Evolutionary conservation across 148 eudicot genomes (phyloP), one percentile per base, ranked within the genome.

Genomic region (Salicornia ramosissima): DNA sequence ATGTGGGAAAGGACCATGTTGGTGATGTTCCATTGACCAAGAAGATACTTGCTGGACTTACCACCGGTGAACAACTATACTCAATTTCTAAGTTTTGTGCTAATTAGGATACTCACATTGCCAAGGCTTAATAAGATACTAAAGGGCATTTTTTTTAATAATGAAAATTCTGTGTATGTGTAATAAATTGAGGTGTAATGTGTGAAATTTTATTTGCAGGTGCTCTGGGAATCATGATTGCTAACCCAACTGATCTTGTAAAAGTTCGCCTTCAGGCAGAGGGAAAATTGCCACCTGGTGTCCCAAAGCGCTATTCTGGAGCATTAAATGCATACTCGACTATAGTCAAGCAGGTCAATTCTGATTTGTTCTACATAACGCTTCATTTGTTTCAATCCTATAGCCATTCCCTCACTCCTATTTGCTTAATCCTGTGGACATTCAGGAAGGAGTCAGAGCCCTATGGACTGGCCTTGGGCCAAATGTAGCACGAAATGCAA

Each of bases 381-480:
- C 53, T 49, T 30, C 24, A 36, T 49, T 24, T 58, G 51, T 22
- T 19, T 19, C 26, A 47, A 29, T 10, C 43, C 47, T 36, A 50
- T 58, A 73, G 10, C 19, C 42, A 58, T 58, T 60, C 33, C 63
- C 34, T 31, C 26, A 64, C 30, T 55, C 64, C 26, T 51, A 45
- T 58, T 56, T 59, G 75, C 21, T 50, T 71, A 64, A 55, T 52
- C 56, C 22, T 67, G 16, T 29, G 30, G 36, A 42, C 55, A 62
- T 75, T 60, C 71, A 93, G 99, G 99, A 94, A 94, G 99, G 99
- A 74, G 55, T 90, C 56, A 65, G 72, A 63, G 90, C 97, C 73
- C 80, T 94, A 58, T 94, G 99, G 99, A 94, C 99, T 77, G 99
- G 99, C 40, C 50, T 94, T 70, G 99, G 96, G 67, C 99, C 99